Evolutionary conservation across 2,329 filamentous ascomycete genomes (phyloP).

Genomic region (Ophiocordyceps polyrhachis-furcata): DNA sequence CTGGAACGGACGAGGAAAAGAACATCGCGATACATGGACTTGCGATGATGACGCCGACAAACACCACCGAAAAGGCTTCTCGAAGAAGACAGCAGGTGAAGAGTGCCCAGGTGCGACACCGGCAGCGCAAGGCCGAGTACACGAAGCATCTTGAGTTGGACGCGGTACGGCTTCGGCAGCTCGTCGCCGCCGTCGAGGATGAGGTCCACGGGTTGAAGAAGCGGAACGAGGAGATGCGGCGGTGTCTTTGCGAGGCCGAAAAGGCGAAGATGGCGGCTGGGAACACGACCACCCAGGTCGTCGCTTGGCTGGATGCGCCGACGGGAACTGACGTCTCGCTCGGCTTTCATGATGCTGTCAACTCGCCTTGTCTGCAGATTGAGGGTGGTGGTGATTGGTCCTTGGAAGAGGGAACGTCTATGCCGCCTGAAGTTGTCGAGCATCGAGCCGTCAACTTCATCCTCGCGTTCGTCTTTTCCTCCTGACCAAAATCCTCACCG

Average conservation of each 20-base stretch:
- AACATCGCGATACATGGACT: no score
- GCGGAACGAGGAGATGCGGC: slow-evolving; percentile 25
- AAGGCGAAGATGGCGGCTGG: neutral
- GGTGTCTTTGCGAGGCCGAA: slow-evolving; percentile 12
- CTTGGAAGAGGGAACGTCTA: slow-evolving; percentile 5
- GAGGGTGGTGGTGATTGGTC: neutral
- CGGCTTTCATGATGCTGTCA: neutral
- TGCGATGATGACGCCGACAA: slow-evolving; percentile 2
- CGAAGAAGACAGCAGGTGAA: slow-evolving; percentile 31
- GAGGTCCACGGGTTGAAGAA: slow-evolving; percentile 17
- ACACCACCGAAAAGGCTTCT: slow-evolving; percentile 21
- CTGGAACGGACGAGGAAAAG: no score
- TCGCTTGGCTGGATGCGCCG: neutral
- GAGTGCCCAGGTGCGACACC: slow-evolving; percentile 34
- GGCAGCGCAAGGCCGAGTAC: slow-evolving; percentile 36
- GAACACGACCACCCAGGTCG: no score
- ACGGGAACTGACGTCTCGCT: neutral
- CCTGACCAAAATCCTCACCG: no score
- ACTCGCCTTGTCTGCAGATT: neutral
- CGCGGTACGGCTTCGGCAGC: slow-evolving; percentile 25
- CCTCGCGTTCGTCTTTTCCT: slow-evolving; percentile 23
- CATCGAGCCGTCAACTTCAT: slow-evolving; percentile 33
- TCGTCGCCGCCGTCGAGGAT: slow-evolving; percentile 22
- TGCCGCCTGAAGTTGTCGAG: slow-evolving; percentile 19
- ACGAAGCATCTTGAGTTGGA: slow-evolving; percentile 34